Conservation (phyloP, 768 basidiomycete genomes). For the Zangia roseola region DNA sequence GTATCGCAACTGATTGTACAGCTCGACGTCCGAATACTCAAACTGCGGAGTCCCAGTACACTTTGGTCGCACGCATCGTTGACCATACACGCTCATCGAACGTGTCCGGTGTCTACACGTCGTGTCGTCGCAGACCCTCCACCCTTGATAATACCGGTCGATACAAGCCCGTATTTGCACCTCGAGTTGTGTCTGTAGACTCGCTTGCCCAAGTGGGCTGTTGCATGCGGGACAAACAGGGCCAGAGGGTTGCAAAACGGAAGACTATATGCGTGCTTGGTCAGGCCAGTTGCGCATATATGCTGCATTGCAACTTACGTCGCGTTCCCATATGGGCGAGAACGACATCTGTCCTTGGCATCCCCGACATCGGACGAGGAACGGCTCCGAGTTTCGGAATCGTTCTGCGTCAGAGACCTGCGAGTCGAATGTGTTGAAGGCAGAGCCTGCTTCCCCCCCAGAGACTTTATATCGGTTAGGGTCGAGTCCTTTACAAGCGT, state of each 20-base stretch:
- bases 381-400: slow-evolving; percentile 72
- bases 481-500: slow-evolving; percentile 47
- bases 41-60: slow-evolving; percentile 13
- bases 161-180: slow-evolving; percentile 78
- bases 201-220: slow-evolving; percentile 48
- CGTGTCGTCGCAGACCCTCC: slow-evolving; percentile 84
- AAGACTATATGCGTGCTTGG: slow-evolving; percentile 44
- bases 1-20: slow-evolving; percentile 91
- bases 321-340: slow-evolving; percentile 55
- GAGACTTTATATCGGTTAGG: slow-evolving; percentile 52
- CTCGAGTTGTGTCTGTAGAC: slow-evolving; percentile 83
- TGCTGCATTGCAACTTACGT: slow-evolving; percentile 39
- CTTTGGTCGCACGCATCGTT: slow-evolving; percentile 60
- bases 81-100: slow-evolving; percentile 91
- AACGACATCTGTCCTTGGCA: slow-evolving; percentile 66
- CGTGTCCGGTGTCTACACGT: slow-evolving; percentile 85
- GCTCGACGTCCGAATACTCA: slow-evolving; percentile 78
- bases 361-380: slow-evolving; percentile 72
- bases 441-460: slow-evolving; percentile 53
- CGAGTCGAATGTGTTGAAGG: slow-evolving; percentile 82
- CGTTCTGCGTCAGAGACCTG: slow-evolving; percentile 86
- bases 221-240: slow-evolving; percentile 71
- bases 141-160: slow-evolving; percentile 81
- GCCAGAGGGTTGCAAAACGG: slow-evolving; percentile 63
- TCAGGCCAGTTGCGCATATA: neutral